Percentiles rank a stretch among this genome's conserved stretches.
These are phyloP conservation scores for Myriosclerotinia scirpicola DNA, from an alignment of 2,329 filamentous ascomycete species.

Conservation along the genomic window DNA sequence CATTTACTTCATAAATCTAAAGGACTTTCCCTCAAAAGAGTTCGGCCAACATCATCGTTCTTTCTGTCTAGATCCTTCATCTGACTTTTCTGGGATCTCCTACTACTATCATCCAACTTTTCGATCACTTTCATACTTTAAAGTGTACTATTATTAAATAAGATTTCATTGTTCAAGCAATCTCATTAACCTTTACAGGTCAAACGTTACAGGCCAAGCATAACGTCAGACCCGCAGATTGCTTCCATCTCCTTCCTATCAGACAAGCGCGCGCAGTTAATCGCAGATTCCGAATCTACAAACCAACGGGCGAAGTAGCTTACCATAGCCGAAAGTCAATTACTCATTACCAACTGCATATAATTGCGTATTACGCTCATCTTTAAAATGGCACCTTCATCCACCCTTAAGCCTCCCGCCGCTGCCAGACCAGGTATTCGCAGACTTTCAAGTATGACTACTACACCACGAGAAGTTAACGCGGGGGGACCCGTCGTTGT, in stretches of 20 bases:
- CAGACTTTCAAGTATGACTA: constrained; percentile 41
- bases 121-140: neutral
- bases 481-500: constrained; percentile 41
- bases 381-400: constrained; percentile 21
- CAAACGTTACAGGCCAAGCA: constrained; percentile 4
- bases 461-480: constrained; percentile 40
- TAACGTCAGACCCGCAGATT: constrained; percentile 2
- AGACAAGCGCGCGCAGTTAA: constrained; percentile 17
- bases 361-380: neutral
- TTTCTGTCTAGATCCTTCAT: neutral
- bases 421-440: constrained; percentile 36
- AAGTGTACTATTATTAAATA: neutral
- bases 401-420: constrained; percentile 23
- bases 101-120: neutral
- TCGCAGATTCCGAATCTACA: neutral
- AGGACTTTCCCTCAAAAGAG: neutral
- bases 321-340: neutral
- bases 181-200: constrained; percentile 2
- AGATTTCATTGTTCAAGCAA: neutral
- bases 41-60: neutral
- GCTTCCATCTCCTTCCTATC: neutral
- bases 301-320: constrained; percentile 17
- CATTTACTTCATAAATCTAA: constrained; percentile 11
- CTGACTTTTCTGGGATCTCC: neutral
- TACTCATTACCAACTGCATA: neutral